These are phyloP conservation scores for Phlebiopsis flavidoalba DNA, from an alignment of 768 basidiomycete genomes.

Conservation along the genomic window DNA sequence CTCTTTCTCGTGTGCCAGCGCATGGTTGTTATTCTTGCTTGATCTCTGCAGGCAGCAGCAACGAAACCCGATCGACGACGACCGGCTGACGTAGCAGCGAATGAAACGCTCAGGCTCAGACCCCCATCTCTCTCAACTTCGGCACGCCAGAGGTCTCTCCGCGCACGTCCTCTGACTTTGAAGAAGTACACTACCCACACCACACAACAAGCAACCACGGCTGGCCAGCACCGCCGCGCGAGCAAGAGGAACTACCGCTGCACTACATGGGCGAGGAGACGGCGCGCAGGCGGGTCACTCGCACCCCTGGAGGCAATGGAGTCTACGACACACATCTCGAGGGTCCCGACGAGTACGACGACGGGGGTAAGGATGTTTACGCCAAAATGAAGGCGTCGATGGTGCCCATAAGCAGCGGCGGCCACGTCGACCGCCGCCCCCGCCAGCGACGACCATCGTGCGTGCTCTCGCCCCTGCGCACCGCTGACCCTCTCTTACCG, in stretches of 20 bases:
- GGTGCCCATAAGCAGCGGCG: conserved; percentile 40
- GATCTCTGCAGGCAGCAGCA: conserved; percentile 8
- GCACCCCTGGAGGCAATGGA: conserved; percentile 29
- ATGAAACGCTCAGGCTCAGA: conserved; percentile 35
- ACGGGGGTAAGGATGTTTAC: conserved; percentile 67
- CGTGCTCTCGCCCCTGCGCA: conserved; percentile 14
- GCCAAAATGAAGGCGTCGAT: conserved; percentile 34
- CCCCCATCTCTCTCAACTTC: conserved; percentile 64
- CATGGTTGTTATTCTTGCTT: conserved; percentile 5
- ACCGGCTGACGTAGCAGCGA: conserved; percentile 2
- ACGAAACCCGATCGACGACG: not conserved
- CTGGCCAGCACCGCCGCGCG: conserved; percentile 20
- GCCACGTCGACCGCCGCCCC: conserved; percentile 50
- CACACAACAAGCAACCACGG: conserved; percentile 15
- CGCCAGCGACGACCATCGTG: conserved; percentile 54
- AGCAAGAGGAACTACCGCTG: conserved; percentile 42
- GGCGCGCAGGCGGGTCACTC: conserved; percentile 40
- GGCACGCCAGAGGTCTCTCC: conserved; percentile 43
- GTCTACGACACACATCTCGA: conserved; percentile 20
- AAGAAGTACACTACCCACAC: conserved; percentile 59
- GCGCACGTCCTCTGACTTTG: conserved; percentile 62
- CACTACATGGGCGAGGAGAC: conserved; percentile 50
- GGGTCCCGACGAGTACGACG: conserved; percentile 36
- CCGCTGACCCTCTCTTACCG: not conserved
- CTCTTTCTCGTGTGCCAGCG: conserved; percentile 10